Conservation (phyloP, 441 rosid genomes). For the Eutrema salsugineum region DNA sequence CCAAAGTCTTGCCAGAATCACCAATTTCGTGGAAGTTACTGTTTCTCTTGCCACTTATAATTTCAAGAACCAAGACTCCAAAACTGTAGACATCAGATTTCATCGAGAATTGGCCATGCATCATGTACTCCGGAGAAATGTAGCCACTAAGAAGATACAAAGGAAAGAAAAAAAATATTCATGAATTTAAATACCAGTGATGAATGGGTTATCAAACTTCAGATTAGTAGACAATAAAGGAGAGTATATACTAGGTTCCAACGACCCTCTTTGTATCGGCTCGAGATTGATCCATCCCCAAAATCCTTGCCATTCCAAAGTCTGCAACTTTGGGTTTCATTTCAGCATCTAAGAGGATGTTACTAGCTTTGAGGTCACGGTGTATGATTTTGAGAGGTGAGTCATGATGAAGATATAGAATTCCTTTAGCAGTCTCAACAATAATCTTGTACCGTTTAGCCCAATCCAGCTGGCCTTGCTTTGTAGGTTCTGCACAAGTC, state of each 20-base stretch:
- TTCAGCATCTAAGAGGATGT: conserved; percentile 1
- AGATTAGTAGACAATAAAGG: background rate
- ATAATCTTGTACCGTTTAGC: conserved; percentile 31
- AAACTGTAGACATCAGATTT: conserved; percentile 42
- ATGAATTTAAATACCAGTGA: too few species aligned
- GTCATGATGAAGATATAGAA: conserved; percentile 50
- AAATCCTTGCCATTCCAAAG: conserved; percentile 36
- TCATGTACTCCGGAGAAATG: conserved; percentile 37
- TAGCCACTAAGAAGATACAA: conserved; percentile 10
- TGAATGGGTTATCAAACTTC: too few species aligned
- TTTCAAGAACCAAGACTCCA: conserved; percentile 40
- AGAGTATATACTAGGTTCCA: conserved; percentile 46
- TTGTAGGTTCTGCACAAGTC: conserved; percentile 31
- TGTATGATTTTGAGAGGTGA: conserved; percentile 30
- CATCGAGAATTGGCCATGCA: conserved; percentile 36
- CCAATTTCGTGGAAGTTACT: conserved; percentile 14
- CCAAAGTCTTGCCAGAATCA: background rate
- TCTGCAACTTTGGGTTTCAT: conserved; percentile 23
- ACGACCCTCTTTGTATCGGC: conserved; percentile 37
- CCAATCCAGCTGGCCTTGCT: conserved; percentile 35
- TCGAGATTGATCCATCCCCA: conserved; percentile 33
- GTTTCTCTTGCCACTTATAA: conserved; percentile 34
- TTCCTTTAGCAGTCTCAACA: conserved; percentile 43
- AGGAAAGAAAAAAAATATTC: background rate
- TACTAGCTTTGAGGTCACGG: conserved; percentile 10